phyloP scores from a whole-genome alignment of 371 early-diverging fungal genomes.

The Vittaforma corneae region DNA sequence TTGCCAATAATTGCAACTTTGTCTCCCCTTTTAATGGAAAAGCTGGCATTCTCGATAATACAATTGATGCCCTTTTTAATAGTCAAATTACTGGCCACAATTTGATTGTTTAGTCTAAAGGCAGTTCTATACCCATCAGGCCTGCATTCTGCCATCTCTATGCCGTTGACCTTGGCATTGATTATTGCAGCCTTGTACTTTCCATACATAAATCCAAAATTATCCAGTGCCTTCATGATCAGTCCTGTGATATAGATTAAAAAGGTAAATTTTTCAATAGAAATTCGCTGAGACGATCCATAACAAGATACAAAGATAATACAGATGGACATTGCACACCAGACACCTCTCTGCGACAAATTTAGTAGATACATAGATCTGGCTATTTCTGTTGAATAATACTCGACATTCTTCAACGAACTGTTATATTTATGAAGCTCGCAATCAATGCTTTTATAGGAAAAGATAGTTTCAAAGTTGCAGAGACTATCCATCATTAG shows the following conservation, averaged over 20 bases:
- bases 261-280: slow-evolving; percentile 22
- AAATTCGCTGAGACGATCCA: slow-evolving; percentile 27
- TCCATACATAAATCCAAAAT: slow-evolving; percentile 54
- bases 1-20: slow-evolving; percentile 66
- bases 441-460: slow-evolving; percentile 36
- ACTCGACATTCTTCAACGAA: slow-evolving; percentile 23
- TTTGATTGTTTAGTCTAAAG: slow-evolving; percentile 14
- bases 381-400: slow-evolving; percentile 23
- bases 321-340: slow-evolving; percentile 18
- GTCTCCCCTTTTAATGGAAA: slow-evolving; percentile 52
- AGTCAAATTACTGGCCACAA: slow-evolving; percentile 17
- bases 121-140: not conserved
- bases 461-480: slow-evolving; percentile 49
- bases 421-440: slow-evolving; percentile 45
- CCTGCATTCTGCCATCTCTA: not conserved
- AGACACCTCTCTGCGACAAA: slow-evolving; percentile 44
- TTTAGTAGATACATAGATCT: slow-evolving; percentile 49
- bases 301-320: slow-evolving; percentile 33
- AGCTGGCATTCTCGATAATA: slow-evolving; percentile 42
- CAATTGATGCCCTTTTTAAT: not conserved
- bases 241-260: slow-evolving; percentile 34
- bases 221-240: slow-evolving; percentile 23
- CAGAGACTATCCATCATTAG: slow-evolving; percentile 40
- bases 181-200: slow-evolving; percentile 44
- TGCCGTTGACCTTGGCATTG: slow-evolving; percentile 20